phyloP scores from a whole-genome alignment of 1,284 basidiomycete genomes.

The Porogramme epimiltina region DNA sequence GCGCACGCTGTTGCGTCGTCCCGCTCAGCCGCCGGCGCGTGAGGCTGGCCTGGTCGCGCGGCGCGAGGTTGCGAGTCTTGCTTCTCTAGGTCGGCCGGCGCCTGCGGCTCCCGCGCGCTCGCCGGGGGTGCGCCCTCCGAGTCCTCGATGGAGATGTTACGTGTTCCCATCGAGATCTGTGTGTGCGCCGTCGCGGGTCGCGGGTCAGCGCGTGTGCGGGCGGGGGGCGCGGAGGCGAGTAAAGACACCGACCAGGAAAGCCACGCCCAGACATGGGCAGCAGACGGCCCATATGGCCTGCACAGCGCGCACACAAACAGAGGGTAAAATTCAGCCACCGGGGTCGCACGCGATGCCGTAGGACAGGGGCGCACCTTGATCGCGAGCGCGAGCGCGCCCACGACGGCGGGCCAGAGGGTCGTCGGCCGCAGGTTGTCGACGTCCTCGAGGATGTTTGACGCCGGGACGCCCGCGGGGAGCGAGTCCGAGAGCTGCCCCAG shows the following conservation, averaged over 20 bases:
- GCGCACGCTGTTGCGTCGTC: too few species aligned
- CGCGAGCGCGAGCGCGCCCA: slow-evolving; percentile 31
- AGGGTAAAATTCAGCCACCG: slow-evolving; percentile 5
- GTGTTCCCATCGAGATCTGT: slow-evolving; percentile 32
- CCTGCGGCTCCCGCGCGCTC: too few species aligned
- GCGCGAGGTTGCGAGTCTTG: too few species aligned
- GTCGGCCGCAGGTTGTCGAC: slow-evolving; percentile 48
- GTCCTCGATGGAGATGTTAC: slow-evolving; percentile 25
- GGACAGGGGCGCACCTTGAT: slow-evolving; percentile 31
- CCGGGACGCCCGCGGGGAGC: slow-evolving; percentile 51
- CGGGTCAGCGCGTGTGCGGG: slow-evolving; percentile 12
- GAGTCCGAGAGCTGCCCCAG: slow-evolving; percentile 50
- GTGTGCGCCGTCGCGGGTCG: neutral
- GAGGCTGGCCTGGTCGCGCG: too few species aligned
- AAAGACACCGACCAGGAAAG: slow-evolving; percentile 36
- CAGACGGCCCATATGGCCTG: slow-evolving; percentile 40
- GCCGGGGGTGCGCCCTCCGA: too few species aligned
- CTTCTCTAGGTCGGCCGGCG: too few species aligned
- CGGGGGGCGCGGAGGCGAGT: neutral
- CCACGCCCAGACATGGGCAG: slow-evolving; percentile 36
- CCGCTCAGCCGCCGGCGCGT: too few species aligned
- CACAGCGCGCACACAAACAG: slow-evolving; percentile 4
- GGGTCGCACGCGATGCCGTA: slow-evolving; percentile 11
- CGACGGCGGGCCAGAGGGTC: slow-evolving; percentile 28
- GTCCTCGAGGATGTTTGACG: slow-evolving; percentile 55